These are phyloP conservation scores for Lactarius hengduanensis DNA, from an alignment of 768 basidiomycete genomes.

Conservation along the genomic window DNA sequence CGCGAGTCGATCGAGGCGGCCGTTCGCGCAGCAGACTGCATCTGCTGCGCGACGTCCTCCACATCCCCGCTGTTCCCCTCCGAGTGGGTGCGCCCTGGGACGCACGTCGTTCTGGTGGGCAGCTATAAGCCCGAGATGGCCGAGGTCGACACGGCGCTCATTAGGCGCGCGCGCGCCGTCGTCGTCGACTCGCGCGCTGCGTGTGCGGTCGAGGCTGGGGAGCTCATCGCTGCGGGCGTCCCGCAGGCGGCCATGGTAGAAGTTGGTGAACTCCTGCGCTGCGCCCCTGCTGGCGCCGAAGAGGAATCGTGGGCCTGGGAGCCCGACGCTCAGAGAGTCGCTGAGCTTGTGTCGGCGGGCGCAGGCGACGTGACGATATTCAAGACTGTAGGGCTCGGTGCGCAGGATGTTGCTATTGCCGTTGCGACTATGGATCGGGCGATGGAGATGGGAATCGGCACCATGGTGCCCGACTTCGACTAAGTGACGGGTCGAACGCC, in stretches of 20 bases:
- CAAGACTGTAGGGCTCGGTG: conserved; percentile 84
- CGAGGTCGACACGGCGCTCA: conserved; percentile 62
- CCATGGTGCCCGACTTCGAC: conserved; percentile 35
- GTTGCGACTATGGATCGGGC: conserved; percentile 64
- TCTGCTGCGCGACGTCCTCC: conserved; percentile 75
- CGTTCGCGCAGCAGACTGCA: conserved; percentile 54
- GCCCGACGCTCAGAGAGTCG: conserved; percentile 19
- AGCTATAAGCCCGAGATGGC: conserved; percentile 81
- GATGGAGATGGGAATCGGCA: conserved; percentile 52
- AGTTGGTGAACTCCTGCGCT: conserved; percentile 60
- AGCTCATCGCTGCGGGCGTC: conserved; percentile 61
- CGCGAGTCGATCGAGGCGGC: conserved; percentile 32
- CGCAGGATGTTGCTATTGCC: conserved; percentile 85
- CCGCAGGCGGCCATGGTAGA: conserved; percentile 50
- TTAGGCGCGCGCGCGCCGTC: conserved; percentile 53
- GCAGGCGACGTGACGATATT: conserved; percentile 62
- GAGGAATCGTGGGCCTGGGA: conserved; percentile 11
- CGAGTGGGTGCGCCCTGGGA: conserved; percentile 55
- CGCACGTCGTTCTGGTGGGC: conserved; percentile 76
- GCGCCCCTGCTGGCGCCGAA: not conserved
- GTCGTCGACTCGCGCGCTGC: conserved; percentile 75
- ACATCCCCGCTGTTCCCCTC: conserved; percentile 68
- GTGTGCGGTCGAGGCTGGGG: conserved; percentile 77
- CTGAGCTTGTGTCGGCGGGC: conserved; percentile 21
- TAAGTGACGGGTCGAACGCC: too few species aligned